Conservation (phyloP, 1,284 basidiomycete genomes). For the Ustilago esculenta region DNA sequence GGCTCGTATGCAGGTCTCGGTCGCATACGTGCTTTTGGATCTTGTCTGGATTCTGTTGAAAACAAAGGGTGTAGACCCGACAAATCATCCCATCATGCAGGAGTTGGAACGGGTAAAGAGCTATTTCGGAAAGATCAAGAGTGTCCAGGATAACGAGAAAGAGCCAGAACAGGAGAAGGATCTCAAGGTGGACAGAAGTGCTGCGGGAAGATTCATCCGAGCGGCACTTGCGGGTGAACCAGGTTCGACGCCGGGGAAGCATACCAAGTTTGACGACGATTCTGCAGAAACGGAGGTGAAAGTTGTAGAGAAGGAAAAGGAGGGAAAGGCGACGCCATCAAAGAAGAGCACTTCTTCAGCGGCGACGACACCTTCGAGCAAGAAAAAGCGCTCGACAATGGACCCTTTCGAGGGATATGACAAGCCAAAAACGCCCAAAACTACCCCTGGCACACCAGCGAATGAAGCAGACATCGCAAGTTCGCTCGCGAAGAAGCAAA, state of each 20-base stretch:
- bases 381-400: slow-evolving; percentile 43
- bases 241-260: slow-evolving; percentile 14
- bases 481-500: slow-evolving; percentile 30
- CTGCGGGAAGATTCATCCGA: slow-evolving; percentile 47
- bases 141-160: slow-evolving; percentile 34
- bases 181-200: slow-evolving; percentile 35
- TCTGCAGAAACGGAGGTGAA: slow-evolving; percentile 3
- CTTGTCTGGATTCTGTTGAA: slow-evolving; percentile 60
- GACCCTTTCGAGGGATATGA: slow-evolving; percentile 52
- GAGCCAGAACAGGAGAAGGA: slow-evolving; percentile 10
- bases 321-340: background rate
- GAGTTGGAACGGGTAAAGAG: slow-evolving; percentile 56
- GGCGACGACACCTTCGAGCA: slow-evolving; percentile 5
- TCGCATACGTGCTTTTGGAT: slow-evolving; percentile 55
- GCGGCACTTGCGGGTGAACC: slow-evolving; percentile 35
- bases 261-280: slow-evolving; percentile 42
- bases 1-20: slow-evolving; percentile 47
- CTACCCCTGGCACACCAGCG: slow-evolving; percentile 5
- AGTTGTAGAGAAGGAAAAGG: slow-evolving; percentile 6
- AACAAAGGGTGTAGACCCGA: slow-evolving; percentile 49
- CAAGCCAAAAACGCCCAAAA: slow-evolving; percentile 34
- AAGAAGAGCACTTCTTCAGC: slow-evolving; percentile 2
- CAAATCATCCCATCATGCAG: slow-evolving; percentile 47
- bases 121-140: slow-evolving; percentile 56
- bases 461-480: slow-evolving; percentile 11